A percentile compares a stretch with the other conserved stretches of the same genome.
phyloP scores from a whole-genome alignment of 2,329 filamentous ascomycete species.

The Trichoderma arundinaceum region DNA sequence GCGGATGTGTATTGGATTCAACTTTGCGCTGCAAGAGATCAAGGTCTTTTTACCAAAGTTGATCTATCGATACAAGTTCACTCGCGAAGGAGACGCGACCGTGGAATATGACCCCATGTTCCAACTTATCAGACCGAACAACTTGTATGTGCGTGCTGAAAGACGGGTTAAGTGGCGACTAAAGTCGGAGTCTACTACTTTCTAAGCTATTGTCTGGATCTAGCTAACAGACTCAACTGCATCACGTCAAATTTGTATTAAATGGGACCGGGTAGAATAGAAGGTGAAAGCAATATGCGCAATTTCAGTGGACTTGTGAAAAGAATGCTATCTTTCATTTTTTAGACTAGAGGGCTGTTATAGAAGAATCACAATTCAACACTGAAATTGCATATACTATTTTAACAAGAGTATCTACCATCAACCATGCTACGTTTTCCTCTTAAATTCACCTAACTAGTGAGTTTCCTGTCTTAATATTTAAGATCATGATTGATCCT shows the following conservation, averaged over 20 bases:
- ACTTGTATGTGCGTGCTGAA: constrained; percentile 51
- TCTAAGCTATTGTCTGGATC: not conserved
- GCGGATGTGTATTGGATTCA: constrained; percentile 67
- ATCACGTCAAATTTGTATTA: too few species aligned
- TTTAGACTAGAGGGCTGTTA: too few species aligned
- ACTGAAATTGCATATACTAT: too few species aligned
- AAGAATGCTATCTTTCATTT: too few species aligned
- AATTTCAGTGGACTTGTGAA: too few species aligned
- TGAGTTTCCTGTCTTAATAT: too few species aligned
- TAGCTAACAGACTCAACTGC: not conserved
- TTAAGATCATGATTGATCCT: too few species aligned
- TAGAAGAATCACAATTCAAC: too few species aligned
- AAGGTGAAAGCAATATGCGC: too few species aligned
- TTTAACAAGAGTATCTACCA: too few species aligned
- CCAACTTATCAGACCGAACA: constrained; percentile 56
- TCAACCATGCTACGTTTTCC: too few species aligned
- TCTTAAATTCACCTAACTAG: too few species aligned
- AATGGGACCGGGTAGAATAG: not conserved
- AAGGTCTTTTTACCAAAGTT: constrained; percentile 65
- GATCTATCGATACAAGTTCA: constrained; percentile 63
- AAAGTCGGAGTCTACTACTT: constrained; percentile 11
- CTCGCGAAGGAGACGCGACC: constrained; percentile 54
- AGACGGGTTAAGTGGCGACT: constrained; percentile 56
- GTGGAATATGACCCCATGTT: constrained; percentile 66
- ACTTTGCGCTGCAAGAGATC: constrained; percentile 66